Conservation (phyloP, 345 rosid genomes). For the Gossypium stocksii region DNA sequence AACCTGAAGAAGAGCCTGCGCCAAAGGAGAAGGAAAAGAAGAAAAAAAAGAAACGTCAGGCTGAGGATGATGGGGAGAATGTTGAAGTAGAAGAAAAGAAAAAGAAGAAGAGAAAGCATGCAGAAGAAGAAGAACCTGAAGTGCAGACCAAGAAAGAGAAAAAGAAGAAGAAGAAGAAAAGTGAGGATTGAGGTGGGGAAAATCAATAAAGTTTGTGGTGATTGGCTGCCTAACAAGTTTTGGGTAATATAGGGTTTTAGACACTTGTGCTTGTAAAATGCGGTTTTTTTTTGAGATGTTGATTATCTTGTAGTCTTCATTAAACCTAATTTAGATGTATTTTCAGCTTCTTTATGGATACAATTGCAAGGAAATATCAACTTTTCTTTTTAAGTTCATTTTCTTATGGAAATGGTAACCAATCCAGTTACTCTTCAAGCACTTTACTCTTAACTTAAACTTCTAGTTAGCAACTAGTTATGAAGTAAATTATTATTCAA, state of each 20-base stretch:
- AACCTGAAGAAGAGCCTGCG: neutral
- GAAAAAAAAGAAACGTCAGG: constrained; percentile 6
- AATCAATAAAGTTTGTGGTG: neutral
- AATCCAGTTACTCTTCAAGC: neutral
- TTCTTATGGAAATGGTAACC: neutral
- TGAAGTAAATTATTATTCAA: neutral
- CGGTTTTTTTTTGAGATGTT: neutral
- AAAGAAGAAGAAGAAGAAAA: constrained; percentile 11
- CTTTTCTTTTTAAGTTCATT: neutral
- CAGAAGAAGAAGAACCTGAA: constrained; percentile 8
- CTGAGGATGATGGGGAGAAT: constrained; percentile 6
- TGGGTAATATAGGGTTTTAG: constrained; percentile 6
- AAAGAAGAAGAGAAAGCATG: constrained; percentile 12
- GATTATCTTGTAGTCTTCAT: neutral
- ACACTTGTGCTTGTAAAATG: constrained; percentile 11
- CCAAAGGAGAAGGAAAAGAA: constrained; percentile 7
- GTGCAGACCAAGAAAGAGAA: constrained; percentile 7
- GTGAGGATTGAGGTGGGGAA: constrained; percentile 6
- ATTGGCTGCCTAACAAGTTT: constrained; percentile 2
- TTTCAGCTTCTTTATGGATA: constrained; percentile 1
- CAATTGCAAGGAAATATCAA: neutral
- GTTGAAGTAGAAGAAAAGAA: constrained; percentile 15
- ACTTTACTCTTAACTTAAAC: neutral
- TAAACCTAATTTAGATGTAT: neutral
- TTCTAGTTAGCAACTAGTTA: neutral